Evolutionary conservation across 2,329 filamentous ascomycete species (phyloP).

Genomic region (Neurospora crassa): DNA sequence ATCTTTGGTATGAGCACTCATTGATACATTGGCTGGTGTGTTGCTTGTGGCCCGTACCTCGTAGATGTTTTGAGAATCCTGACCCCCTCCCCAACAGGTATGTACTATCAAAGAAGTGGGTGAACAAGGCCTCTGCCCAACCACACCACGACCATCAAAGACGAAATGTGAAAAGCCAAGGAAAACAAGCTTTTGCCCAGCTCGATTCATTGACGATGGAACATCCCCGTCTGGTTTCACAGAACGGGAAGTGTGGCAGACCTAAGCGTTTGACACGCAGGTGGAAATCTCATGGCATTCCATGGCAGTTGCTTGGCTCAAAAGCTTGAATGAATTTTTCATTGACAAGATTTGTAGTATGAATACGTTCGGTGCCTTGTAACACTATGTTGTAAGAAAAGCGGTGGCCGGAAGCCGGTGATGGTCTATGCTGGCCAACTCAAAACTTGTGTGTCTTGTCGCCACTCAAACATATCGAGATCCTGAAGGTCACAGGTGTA

Average conservation of each 20-base stretch:
- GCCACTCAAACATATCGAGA: background rate
- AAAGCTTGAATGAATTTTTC: background rate
- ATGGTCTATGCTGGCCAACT: background rate
- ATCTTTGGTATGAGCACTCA: background rate
- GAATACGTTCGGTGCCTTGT: background rate
- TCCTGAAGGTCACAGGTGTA: background rate
- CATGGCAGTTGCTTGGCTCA: background rate
- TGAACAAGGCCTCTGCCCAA: background rate
- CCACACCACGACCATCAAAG: background rate
- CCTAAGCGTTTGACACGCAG: background rate
- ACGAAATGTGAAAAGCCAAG: background rate
- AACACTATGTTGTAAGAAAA: background rate
- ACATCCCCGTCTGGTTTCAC: background rate
- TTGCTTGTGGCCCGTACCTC: background rate
- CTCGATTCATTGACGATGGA: background rate
- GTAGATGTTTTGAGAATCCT: background rate
- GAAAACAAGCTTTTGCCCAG: background rate
- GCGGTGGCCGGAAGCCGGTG: background rate
- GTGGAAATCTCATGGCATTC: background rate
- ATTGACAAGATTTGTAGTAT: background rate
- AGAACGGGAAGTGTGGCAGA: background rate
- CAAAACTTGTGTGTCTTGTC: background rate
- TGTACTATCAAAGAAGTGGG: background rate
- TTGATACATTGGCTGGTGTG: background rate
- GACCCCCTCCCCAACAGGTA: too few relatives aligned